phyloP scores from a whole-genome alignment of 768 basidiomycete genomes.

The Imleria badia region DNA sequence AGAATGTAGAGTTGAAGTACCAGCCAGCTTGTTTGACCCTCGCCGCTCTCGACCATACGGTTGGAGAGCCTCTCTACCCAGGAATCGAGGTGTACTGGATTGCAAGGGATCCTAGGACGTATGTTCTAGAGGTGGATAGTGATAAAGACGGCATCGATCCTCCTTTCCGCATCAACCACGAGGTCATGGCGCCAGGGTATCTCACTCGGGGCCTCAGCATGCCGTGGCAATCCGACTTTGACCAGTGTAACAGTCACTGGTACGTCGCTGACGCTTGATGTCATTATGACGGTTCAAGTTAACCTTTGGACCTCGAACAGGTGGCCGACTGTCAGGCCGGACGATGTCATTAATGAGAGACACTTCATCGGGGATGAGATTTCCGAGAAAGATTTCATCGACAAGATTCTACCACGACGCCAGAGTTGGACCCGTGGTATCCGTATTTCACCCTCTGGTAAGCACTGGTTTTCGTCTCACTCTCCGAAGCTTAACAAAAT shows the following conservation, averaged over 20 bases:
- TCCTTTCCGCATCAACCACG: constrained; percentile 28
- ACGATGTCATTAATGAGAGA: constrained; percentile 4
- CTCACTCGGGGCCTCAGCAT: constrained; percentile 33
- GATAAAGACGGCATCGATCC: constrained; percentile 1
- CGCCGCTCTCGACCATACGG: not conserved
- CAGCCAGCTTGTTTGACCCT: not conserved
- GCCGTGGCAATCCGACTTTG: constrained; percentile 39
- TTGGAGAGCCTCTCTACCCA: constrained; percentile 31
- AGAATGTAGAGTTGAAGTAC: not conserved
- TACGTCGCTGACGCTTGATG: not conserved
- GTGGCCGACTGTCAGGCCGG: constrained; percentile 9
- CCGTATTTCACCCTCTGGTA: not conserved
- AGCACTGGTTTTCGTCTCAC: no score
- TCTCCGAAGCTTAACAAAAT: no score
- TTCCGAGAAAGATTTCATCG: not conserved
- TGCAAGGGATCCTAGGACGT: constrained; percentile 24
- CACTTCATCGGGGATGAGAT: not conserved
- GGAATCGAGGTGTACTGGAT: constrained; percentile 37
- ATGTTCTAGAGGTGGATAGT: not conserved
- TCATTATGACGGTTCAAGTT: not conserved
- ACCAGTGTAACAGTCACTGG: not conserved
- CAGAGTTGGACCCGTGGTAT: constrained; percentile 1
- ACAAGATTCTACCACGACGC: not conserved
- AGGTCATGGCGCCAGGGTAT: constrained; percentile 21
- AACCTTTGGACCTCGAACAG: not conserved